Evolutionary conservation across 768 basidiomycete species (phyloP).

Genomic region (Kwoniella dejecticola): DNA sequence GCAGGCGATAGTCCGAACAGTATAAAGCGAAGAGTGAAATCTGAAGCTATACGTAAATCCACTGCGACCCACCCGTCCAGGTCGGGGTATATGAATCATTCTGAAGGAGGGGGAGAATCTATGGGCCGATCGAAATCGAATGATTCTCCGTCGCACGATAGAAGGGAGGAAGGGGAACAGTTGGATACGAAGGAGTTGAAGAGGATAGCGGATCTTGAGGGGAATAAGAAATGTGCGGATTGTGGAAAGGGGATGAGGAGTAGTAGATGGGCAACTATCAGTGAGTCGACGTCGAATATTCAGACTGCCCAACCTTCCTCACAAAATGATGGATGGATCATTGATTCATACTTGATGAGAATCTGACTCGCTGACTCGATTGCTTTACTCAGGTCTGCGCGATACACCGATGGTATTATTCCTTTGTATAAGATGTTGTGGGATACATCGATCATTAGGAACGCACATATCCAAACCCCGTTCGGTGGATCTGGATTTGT

Average conservation of each 20-base stretch:
- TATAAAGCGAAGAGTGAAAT: conserved; percentile 25
- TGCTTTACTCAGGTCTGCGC: conserved; percentile 33
- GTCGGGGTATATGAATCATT: background rate
- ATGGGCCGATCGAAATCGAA: conserved; percentile 21
- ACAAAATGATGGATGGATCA: background rate
- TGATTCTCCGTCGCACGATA: conserved; percentile 6
- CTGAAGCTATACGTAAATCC: conserved; percentile 21
- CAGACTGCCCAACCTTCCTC: too few species aligned
- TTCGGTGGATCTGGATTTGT: conserved; percentile 52
- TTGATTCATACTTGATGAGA: too few species aligned
- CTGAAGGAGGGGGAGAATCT: conserved; percentile 7
- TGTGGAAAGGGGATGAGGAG: conserved; percentile 50
- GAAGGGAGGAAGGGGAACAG: background rate
- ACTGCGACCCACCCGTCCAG: conserved; percentile 9
- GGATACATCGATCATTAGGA: conserved; percentile 51
- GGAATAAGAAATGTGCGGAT: conserved; percentile 52
- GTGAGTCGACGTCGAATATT: too few species aligned
- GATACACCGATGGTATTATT: conserved; percentile 51
- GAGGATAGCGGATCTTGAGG: conserved; percentile 37
- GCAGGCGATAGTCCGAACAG: conserved; percentile 5
- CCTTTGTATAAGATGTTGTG: conserved; percentile 54
- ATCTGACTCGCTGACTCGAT: background rate
- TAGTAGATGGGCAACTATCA: conserved; percentile 53
- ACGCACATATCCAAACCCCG: conserved; percentile 55
- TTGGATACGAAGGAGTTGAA: conserved; percentile 38